Conservation (phyloP, 2,329 filamentous ascomycete genomes). For the Thelonectria blattea region DNA sequence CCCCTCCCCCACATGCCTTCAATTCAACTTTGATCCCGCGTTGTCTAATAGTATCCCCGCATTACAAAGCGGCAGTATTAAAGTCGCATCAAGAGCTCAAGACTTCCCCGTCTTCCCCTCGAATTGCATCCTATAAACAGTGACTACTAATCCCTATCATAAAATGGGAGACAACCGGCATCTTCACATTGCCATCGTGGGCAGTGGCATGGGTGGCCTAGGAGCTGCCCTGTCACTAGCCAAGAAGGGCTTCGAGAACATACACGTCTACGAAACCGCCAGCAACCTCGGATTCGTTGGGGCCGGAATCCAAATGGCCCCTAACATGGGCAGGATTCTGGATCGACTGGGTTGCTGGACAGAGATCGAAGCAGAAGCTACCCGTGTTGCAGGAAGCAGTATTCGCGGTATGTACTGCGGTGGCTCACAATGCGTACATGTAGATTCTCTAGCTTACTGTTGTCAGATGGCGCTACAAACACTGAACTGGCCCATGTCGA, state of each 20-base stretch:
- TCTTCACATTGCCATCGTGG: slow-evolving; percentile 34
- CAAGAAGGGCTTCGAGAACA: slow-evolving; percentile 36
- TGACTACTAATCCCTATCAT: neutral
- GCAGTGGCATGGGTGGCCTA: slow-evolving; percentile 48
- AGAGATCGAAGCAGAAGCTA: slow-evolving; percentile 54
- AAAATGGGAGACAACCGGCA: slow-evolving; percentile 29
- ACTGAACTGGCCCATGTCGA: slow-evolving; percentile 73
- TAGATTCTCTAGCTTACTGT: slow-evolving; percentile 1
- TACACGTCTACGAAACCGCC: slow-evolving; percentile 38
- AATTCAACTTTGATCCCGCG: neutral
- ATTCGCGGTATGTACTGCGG: slow-evolving; percentile 36
- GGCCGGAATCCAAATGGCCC: slow-evolving; percentile 83
- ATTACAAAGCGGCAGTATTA: neutral
- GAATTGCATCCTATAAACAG: neutral
- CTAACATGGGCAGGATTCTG: slow-evolving; percentile 80
- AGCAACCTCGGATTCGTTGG: slow-evolving; percentile 59
- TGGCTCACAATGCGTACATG: too few relatives aligned
- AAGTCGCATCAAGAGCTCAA: neutral
- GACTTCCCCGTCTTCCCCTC: neutral
- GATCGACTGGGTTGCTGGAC: slow-evolving; percentile 76
- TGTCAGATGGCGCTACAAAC: slow-evolving; percentile 70
- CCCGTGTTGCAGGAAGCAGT: slow-evolving; percentile 38
- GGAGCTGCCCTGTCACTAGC: slow-evolving; percentile 47
- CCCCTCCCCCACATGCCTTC: slow-evolving; percentile 14
- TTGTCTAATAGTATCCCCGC: slow-evolving; percentile 5